phyloP scores from a whole-genome alignment of 2,329 filamentous ascomycete genomes.

The Aspergillus sp. region DNA sequence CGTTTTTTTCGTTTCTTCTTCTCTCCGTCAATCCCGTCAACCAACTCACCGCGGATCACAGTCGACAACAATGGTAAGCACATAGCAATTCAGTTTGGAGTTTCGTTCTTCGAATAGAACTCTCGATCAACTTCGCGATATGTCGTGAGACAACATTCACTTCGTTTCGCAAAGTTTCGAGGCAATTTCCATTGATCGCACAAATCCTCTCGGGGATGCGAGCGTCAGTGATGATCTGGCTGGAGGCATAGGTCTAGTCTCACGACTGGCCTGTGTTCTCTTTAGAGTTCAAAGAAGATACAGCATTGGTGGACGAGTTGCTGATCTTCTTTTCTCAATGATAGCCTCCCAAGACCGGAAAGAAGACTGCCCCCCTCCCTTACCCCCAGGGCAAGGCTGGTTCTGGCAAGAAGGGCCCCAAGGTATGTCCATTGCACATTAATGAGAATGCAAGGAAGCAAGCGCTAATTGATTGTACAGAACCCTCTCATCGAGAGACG shows the following conservation, averaged over 20 bases:
- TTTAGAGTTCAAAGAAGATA: constrained; percentile 91
- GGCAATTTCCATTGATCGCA: constrained; percentile 38
- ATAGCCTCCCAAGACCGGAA: constrained; percentile 97
- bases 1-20: constrained; percentile 26
- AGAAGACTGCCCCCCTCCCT: constrained; percentile 96
- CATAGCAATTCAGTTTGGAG: constrained; percentile 42
- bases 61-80: constrained; percentile 64
- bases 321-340: constrained; percentile 99
- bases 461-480: constrained; percentile 49
- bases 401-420: constrained; percentile 84
- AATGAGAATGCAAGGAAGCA: background rate
- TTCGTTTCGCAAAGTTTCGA: constrained; percentile 28
- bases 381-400: constrained; percentile 93
- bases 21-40: constrained; percentile 45
- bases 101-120: constrained; percentile 26
- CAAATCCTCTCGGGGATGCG: constrained; percentile 32
- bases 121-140: constrained; percentile 43
- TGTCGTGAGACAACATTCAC: constrained; percentile 33
- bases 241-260: constrained; percentile 55
- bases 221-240: constrained; percentile 49
- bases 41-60: constrained; percentile 50
- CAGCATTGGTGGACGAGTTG: constrained; percentile 70
- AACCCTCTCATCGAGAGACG: constrained; percentile 99
- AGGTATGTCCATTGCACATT: constrained; percentile 64
- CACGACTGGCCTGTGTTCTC: constrained; percentile 56